phyloP scores from a whole-genome alignment of 371 early-diverging fungal species.

The Funneliformis caledonium region DNA sequence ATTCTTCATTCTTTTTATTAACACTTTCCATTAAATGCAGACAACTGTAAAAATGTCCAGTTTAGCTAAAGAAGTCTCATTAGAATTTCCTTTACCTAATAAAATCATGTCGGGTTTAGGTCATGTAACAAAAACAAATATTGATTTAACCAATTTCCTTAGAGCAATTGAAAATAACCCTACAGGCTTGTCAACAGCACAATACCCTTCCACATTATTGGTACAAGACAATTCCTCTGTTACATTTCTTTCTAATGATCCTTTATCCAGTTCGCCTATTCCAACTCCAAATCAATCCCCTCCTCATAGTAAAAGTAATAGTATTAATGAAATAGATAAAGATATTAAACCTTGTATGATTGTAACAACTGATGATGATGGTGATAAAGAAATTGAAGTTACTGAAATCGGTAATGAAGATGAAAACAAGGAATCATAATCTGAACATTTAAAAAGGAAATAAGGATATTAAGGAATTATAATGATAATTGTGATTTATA shows the following conservation, averaged over 20 bases:
- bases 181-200: not conserved
- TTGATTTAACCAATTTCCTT: constrained; percentile 20
- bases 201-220: not conserved
- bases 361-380: not conserved
- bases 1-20: no score
- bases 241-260: not conserved
- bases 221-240: not conserved
- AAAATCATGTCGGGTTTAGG: constrained; percentile 22
- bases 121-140: constrained; percentile 38
- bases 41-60: constrained; percentile 24
- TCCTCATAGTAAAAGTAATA: not conserved
- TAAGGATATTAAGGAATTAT: no score
- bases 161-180: not conserved
- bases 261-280: not conserved
- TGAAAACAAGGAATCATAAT: no score
- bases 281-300: not conserved
- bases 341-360: not conserved
- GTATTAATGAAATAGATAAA: not conserved
- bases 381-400: not conserved
- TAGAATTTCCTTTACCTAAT: not conserved
- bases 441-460: no score
- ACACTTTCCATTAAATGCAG: not conserved
- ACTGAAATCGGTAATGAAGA: not conserved
- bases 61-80: constrained; percentile 22
- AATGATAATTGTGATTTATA: no score